These are phyloP conservation scores for Boletus hoseneyae DNA, from an alignment of 1,284 basidiomycete species.

Conservation along the genomic window DNA sequence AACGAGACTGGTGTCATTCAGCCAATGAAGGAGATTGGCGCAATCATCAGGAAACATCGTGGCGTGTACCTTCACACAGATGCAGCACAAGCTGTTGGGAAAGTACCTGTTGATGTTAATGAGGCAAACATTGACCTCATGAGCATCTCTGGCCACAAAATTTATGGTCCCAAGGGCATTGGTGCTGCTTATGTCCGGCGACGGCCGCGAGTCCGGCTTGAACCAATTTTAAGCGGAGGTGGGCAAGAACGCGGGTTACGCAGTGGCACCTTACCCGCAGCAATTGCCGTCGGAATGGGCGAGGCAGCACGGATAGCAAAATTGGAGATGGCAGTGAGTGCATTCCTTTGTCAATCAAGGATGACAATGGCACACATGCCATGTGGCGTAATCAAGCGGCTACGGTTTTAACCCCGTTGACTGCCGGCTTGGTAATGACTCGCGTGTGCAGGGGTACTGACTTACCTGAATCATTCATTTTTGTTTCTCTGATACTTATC, in stretches of 20 bases:
- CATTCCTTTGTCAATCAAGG: conserved; percentile 31
- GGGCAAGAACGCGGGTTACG: conserved; percentile 96
- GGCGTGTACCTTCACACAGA: conserved; percentile 97
- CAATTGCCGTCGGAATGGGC: conserved; percentile 89
- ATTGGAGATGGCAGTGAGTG: conserved; percentile 87
- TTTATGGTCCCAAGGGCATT: conserved; percentile 98
- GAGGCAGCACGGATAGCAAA: conserved; percentile 93
- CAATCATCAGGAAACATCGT: conserved; percentile 77
- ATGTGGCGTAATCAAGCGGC: conserved; percentile 38
- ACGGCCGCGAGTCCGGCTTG: conserved; percentile 89
- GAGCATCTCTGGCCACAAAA: conserved; percentile 96
- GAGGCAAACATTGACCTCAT: conserved; percentile 94
- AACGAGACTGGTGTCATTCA: conserved; percentile 99
- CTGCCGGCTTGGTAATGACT: conserved; percentile 59
- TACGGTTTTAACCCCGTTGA: conserved; percentile 11
- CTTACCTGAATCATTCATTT: conserved; percentile 12
- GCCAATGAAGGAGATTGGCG: conserved; percentile 94
- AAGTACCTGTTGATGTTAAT: conserved; percentile 91
- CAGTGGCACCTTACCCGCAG: conserved; percentile 91
- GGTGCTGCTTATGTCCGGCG: conserved; percentile 94
- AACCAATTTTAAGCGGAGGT: conserved; percentile 94
- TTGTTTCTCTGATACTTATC: conserved; percentile 10
- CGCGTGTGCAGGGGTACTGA: conserved; percentile 92
- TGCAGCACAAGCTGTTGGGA: conserved; percentile 94
- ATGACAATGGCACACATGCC: conserved; percentile 50